Base-by-base conservation (phyloP, 345 rosid species). In the Orychophragmus violaceus region DNA sequence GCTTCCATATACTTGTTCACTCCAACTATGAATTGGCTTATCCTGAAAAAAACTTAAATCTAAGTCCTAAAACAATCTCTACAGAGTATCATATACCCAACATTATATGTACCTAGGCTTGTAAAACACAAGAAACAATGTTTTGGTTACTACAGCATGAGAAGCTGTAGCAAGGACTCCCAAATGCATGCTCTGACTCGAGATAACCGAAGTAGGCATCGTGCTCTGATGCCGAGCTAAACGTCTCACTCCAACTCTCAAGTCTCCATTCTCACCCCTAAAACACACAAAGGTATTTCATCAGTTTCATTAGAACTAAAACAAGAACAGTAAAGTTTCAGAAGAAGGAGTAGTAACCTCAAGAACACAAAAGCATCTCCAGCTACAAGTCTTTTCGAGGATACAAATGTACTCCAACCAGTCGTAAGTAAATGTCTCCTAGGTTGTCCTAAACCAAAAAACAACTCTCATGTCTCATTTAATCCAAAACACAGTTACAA, bases 151-250 rank as follows among this genome's bases (percentile, higher is more conserved):
- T 14, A 81, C 82, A 62, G 93, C 90, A 69, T 89, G 96, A 71
- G 87, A 80, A 57, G 93, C 96, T 19, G 90, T 85, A 63, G 96
- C 93, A 70, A 87, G 94, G 52, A 87, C 93, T 71, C 93, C 96
- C 57, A 85, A 71, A 72, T 87, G 93, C 91, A 89, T 87, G 78
- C 94, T 83, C 50, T 89, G 94, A 64, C 86, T 80, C 12, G 93
- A 87, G 71, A 89, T 81, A 64, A 87, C 90, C 35, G 93, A 86
- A 2, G 88, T 74, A 62, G 86, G 84, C 80, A 84, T 79, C 5
- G 80, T 66, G 69, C 76, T 80, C 56, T 83, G 87, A 52, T 81
- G 82, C 14, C 80, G 64, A 58, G 87, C 83, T 59, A 75, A 80
- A 18, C 85, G 83, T 17, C 90, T 75, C 52, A 81, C 86, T 24